Percentiles rank a stretch among this genome's conserved stretches.
phyloP scores from a whole-genome alignment of 2,329 filamentous ascomycete species.

The Teratosphaeria gauchensis region DNA sequence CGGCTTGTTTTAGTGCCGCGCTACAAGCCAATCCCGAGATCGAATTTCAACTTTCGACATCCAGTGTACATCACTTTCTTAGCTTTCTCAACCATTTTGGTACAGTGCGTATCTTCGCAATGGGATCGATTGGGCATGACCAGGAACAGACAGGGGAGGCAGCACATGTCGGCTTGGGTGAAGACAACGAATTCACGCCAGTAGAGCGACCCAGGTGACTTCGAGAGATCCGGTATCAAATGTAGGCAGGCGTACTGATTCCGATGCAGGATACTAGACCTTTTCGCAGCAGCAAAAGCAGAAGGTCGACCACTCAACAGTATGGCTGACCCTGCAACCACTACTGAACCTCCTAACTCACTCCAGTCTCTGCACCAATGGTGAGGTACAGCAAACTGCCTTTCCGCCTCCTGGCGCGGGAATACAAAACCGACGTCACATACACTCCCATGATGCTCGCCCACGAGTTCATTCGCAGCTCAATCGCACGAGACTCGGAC shows the following conservation, averaged over 20 bases:
- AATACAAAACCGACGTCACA: constrained; percentile 56
- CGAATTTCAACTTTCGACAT: neutral
- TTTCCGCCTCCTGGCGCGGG: constrained; percentile 57
- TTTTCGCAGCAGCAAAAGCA: neutral
- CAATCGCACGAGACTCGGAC: constrained; percentile 46
- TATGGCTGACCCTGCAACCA: constrained; percentile 3
- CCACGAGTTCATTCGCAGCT: constrained; percentile 25
- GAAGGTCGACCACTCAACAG: neutral
- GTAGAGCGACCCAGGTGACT: neutral
- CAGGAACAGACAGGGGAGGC: neutral
- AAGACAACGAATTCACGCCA: neutral
- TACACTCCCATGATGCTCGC: constrained; percentile 58
- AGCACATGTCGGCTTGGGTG: neutral
- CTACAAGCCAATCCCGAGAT: neutral
- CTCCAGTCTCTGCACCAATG: constrained; percentile 53
- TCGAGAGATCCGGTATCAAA: neutral
- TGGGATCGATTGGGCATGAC: neutral
- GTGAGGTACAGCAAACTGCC: constrained; percentile 52
- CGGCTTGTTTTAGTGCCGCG: neutral
- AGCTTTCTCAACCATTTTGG: neutral
- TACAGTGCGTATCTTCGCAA: neutral
- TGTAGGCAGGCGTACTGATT: neutral
- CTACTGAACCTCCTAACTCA: neutral
- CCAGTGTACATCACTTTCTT: neutral
- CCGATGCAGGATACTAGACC: neutral